A percentile compares a stretch with the other conserved stretches of the same genome.
These are phyloP conservation scores for Scutellaria galericulata DNA, from an alignment of 257 asterid genomes.

Conservation along the genomic window DNA sequence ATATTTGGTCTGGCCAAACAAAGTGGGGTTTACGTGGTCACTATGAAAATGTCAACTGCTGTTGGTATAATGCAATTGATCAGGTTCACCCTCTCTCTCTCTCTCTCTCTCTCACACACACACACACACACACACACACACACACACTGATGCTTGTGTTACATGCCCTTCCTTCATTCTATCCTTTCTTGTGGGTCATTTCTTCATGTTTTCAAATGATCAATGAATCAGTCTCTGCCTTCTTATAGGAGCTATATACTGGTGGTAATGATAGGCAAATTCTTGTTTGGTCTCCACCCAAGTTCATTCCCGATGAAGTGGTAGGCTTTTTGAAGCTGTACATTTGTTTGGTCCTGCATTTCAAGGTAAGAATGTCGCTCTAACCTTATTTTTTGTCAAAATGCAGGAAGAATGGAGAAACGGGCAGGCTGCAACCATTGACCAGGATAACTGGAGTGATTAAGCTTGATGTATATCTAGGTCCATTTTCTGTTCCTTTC, in stretches of 20 bases:
- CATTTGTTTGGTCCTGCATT: neutral
- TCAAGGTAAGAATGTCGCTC: neutral
- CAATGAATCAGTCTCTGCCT: conserved; percentile 7
- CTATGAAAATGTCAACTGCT: conserved; percentile 87
- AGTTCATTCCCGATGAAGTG: conserved; percentile 51
- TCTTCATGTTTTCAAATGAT: conserved; percentile 1
- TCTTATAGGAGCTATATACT: conserved; percentile 73
- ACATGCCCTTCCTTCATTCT: neutral
- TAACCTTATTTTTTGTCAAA: conserved; percentile 18
- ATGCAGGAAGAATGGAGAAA: conserved; percentile 64
- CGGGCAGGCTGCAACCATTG: conserved; percentile 50
- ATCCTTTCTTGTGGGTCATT: neutral
- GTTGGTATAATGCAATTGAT: conserved; percentile 78
- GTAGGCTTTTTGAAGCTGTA: conserved; percentile 40
- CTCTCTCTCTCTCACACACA: neutral
- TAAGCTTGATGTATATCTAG: conserved; percentile 42
- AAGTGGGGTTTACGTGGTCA: conserved; percentile 76
- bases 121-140: too few species aligned
- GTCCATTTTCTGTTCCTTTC: neutral
- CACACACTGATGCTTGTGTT: too few species aligned
- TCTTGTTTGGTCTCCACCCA: conserved; percentile 91
- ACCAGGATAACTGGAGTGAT: conserved; percentile 94
- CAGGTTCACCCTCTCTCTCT: conserved; percentile 59
- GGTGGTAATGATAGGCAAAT: conserved; percentile 86
- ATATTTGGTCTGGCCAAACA: conserved; percentile 90